These are phyloP conservation scores for Termitomyces sp. DNA, from an alignment of 1,284 basidiomycete species.

Conservation along the genomic window DNA sequence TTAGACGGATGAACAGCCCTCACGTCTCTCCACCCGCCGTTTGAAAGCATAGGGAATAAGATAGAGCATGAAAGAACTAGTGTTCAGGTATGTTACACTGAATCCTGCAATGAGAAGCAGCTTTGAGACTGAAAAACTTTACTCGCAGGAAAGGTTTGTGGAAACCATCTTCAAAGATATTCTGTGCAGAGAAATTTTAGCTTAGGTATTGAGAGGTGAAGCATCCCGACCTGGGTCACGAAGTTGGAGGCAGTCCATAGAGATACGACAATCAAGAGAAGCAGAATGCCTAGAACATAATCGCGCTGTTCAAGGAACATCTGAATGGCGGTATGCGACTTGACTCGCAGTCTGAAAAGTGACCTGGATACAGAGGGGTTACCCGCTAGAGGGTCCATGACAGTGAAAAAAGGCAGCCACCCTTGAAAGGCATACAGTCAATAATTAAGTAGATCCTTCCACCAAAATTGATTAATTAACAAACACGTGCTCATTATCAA, in stretches of 20 bases:
- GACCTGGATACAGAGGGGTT: slow-evolving; percentile 1
- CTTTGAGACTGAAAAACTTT: not conserved
- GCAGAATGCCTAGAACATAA: slow-evolving; percentile 66
- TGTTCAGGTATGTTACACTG: slow-evolving; percentile 85
- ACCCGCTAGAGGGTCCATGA: slow-evolving; percentile 9
- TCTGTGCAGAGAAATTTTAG: slow-evolving; percentile 32
- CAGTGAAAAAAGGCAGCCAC: not conserved
- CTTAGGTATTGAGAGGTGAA: not conserved
- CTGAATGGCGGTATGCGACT: slow-evolving; percentile 1
- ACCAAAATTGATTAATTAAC: not conserved
- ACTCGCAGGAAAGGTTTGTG: slow-evolving; percentile 79
- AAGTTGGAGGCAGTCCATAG: slow-evolving; percentile 84
- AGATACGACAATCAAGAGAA: slow-evolving; percentile 76
- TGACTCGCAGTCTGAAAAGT: slow-evolving; percentile 1
- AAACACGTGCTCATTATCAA: too few relatives aligned
- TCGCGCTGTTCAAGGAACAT: slow-evolving; percentile 31
- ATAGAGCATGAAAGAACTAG: slow-evolving; percentile 86
- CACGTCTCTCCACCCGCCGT: slow-evolving; percentile 24
- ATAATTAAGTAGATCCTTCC: too few relatives aligned
- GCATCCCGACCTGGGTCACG: slow-evolving; percentile 60
- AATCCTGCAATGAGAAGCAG: slow-evolving; percentile 8
- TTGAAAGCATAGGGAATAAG: slow-evolving; percentile 66
- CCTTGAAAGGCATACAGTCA: not conserved
- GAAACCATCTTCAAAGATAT: slow-evolving; percentile 66
- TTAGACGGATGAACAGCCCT: slow-evolving; percentile 5